Evolutionary conservation across 1,284 basidiomycete species (phyloP).

Genomic region (Stygiomarasmius scandens): DNA sequence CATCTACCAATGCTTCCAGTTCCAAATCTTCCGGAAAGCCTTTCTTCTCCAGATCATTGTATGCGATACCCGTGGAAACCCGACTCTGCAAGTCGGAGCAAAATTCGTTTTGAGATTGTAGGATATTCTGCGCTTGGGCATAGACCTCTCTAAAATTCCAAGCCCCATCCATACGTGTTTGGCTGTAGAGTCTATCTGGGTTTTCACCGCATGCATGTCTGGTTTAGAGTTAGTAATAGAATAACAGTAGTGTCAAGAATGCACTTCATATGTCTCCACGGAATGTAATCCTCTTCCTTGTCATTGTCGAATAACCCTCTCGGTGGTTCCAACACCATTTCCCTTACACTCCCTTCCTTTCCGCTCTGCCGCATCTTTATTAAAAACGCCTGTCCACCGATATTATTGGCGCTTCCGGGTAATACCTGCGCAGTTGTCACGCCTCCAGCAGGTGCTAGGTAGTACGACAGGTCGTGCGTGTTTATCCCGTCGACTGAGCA

Average conservation of each 20-base stretch:
- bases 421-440: constrained; percentile 69
- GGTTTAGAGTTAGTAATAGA: constrained; percentile 7
- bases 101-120: constrained; percentile 62
- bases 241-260: constrained; percentile 16
- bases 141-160: constrained; percentile 66
- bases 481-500: constrained; percentile 63
- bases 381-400: constrained; percentile 64
- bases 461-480: constrained; percentile 61
- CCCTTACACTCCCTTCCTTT: constrained; percentile 54
- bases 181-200: constrained; percentile 38
- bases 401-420: constrained; percentile 47
- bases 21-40: constrained; percentile 67
- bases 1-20: constrained; percentile 75
- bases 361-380: constrained; percentile 64
- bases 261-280: constrained; percentile 65
- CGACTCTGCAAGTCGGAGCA: constrained; percentile 35
- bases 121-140: constrained; percentile 62
- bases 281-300: constrained; percentile 30
- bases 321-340: constrained; percentile 61
- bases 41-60: constrained; percentile 9
- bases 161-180: constrained; percentile 61
- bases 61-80: constrained; percentile 27
- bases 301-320: constrained; percentile 43
- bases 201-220: constrained; percentile 64
- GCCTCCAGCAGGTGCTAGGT: constrained; percentile 60